Percentiles rank a stretch among this genome's conserved stretches.
Conservation (phyloP, 116 monocot genomes). For the Trichopus zeylanicus region DNA sequence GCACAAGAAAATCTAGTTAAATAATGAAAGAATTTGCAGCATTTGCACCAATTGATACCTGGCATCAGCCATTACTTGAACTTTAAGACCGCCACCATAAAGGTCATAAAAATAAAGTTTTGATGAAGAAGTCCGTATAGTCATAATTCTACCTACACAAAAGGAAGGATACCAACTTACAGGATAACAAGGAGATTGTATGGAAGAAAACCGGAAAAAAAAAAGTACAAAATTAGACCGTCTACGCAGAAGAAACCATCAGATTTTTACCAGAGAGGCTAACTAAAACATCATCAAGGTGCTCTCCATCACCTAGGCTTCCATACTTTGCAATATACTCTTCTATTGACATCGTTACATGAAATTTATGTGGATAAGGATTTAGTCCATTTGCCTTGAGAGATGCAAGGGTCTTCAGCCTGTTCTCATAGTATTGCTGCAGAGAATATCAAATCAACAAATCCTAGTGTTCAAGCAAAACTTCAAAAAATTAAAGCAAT, state of each 20-base stretch:
- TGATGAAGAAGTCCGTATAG: constrained; percentile 65
- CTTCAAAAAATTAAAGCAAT: neutral
- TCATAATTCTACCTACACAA: constrained; percentile 77
- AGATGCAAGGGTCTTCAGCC: constrained; percentile 50
- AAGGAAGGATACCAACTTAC: neutral
- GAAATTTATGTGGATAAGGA: constrained; percentile 92
- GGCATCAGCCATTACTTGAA: constrained; percentile 96
- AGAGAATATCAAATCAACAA: constrained; percentile 2
- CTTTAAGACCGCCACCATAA: constrained; percentile 57
- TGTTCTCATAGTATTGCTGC: constrained; percentile 91
- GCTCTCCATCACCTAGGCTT: constrained; percentile 55
- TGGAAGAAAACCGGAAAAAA: neutral
- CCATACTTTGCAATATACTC: constrained; percentile 55
- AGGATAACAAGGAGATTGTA: neutral
- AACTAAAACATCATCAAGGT: constrained; percentile 55
- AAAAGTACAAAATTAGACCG: neutral
- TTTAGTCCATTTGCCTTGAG: constrained; percentile 46
- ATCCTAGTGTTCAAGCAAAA: neutral
- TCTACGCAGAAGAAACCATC: constrained; percentile 1
- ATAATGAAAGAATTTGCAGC: too few species aligned
- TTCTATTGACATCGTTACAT: constrained; percentile 38
- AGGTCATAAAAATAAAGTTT: constrained; percentile 93
- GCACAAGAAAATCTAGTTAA: neutral
- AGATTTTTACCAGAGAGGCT: constrained; percentile 56
- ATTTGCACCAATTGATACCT: constrained; percentile 35